Conservation (phyloP, 2,329 filamentous ascomycete genomes). For the Calonectria leucothoes region DNA sequence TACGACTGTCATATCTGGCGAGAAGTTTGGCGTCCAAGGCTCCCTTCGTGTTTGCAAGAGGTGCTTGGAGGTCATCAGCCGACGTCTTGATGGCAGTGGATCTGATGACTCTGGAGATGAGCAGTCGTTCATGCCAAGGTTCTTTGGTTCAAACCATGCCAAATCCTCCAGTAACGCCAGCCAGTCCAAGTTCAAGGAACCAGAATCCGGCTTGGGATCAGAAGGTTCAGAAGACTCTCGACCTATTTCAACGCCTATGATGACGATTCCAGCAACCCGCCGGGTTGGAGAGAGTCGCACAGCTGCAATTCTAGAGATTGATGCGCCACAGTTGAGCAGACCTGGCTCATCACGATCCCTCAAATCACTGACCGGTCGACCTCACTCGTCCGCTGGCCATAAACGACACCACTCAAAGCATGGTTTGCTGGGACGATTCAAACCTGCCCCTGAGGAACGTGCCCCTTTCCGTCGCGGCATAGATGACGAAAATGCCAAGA, state of each 20-base stretch:
- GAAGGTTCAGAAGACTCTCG: slow-evolving; percentile 60
- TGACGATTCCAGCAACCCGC: slow-evolving; percentile 75
- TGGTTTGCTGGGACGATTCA: slow-evolving; percentile 82
- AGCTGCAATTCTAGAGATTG: slow-evolving; percentile 91
- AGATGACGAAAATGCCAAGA: slow-evolving; percentile 73
- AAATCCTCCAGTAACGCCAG: slow-evolving; percentile 51
- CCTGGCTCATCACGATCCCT: slow-evolving; percentile 94
- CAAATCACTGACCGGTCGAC: slow-evolving; percentile 78
- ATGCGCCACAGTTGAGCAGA: slow-evolving; percentile 83
- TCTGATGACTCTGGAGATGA: slow-evolving; percentile 91
- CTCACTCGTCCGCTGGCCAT: slow-evolving; percentile 80
- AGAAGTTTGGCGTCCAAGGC: slow-evolving; percentile 87
- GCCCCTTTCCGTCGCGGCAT: slow-evolving; percentile 86
- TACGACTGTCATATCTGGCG: slow-evolving; percentile 89
- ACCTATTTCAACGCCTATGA: slow-evolving; percentile 74
- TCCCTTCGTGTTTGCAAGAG: slow-evolving; percentile 91
- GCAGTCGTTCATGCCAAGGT: slow-evolving; percentile 74
- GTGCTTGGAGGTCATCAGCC: slow-evolving; percentile 91
- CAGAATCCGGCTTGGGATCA: slow-evolving; percentile 54
- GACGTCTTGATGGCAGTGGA: slow-evolving; percentile 85
- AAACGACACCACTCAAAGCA: slow-evolving; percentile 90
- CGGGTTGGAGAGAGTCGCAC: slow-evolving; percentile 80
- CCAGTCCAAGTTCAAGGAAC: slow-evolving; percentile 50
- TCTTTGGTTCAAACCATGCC: slow-evolving; percentile 67
- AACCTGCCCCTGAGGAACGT: slow-evolving; percentile 78